Base-by-base conservation (phyloP, 495 filamentous ascomycete genomes). In the Xeromyces bisporus region DNA sequence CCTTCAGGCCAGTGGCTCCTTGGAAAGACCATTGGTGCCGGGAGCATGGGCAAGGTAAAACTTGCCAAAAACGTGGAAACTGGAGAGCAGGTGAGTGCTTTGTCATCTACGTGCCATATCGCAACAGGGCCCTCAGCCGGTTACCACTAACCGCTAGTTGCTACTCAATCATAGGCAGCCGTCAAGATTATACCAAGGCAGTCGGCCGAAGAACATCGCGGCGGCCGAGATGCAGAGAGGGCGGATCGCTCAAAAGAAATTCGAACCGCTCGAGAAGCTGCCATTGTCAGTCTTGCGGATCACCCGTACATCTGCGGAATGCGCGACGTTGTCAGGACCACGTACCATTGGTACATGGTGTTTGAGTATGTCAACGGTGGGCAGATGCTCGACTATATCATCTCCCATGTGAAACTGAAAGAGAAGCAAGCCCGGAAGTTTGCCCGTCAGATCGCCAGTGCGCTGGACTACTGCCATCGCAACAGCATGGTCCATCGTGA, bases 361-460 rank as follows among this genome's bases (percentile, higher is more conserved):
- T 99, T 96, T 48, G 89, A 99, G 59, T 93, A 93, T 51, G 91
- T 99, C 55, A 94, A 99, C 50, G 89, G 89, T 29, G 91, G 89
- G 9, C 89, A 99, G 53, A 99, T 99, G 89, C 71, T 99, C 26
- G 89, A 99, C 60, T 99, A 99, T 53, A 99, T 99, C 54, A 99
- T 99, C 46, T 93, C 84, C 8, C 89, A 99, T 48, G 91, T 89
- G 29, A 77, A 87, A 36, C 57, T 99, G 43, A 96, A 96, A 62
- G 89, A 99, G 59, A 99, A 99, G 50, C 87, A 93, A 54, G 89
- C 89, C 2, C 75, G 89, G 37, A 99, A 96, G 47, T 99, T 99
- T 48, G 87, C 81, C 14, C 77, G 89, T 15, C 89, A 99, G 56
- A 94, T 99, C 38, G 83, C 89, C 11, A 94, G 89, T 47, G 86